These are phyloP conservation scores for Sequoia sempervirens DNA, from an alignment of 75 land plant genomes.

Conservation along the genomic window DNA sequence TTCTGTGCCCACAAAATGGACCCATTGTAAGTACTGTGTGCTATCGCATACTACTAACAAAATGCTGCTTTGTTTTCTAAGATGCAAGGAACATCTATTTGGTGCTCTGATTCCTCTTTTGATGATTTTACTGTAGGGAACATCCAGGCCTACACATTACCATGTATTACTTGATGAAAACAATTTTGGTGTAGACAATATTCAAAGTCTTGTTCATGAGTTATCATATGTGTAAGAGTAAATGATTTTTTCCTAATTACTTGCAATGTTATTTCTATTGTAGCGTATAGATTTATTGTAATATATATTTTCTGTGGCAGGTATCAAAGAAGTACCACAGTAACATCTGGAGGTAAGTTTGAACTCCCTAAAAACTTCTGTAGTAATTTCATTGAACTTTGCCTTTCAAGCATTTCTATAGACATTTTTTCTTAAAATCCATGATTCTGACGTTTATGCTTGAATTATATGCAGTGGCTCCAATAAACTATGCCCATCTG, in stretches of 20 bases:
- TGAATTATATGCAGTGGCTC: conserved; percentile 59
- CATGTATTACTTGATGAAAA: conserved; percentile 64
- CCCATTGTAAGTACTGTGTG: conserved; percentile 50
- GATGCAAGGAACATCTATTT: too few relatives aligned
- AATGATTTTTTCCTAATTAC: background rate
- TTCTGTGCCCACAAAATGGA: conserved; percentile 74
- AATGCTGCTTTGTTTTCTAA: too few relatives aligned
- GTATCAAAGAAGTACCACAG: conserved; percentile 66
- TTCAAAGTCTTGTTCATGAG: conserved; percentile 66
- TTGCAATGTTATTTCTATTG: background rate
- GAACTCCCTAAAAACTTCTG: background rate
- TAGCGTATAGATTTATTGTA: background rate
- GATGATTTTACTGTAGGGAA: conserved; percentile 35
- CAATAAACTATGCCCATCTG: conserved; percentile 79
- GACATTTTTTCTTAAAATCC: background rate
- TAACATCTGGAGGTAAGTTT: conserved; percentile 51
- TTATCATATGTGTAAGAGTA: conserved; percentile 60
- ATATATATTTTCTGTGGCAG: conserved; percentile 20
- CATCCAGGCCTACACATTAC: conserved; percentile 79
- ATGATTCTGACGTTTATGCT: background rate
- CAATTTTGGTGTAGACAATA: conserved; percentile 54
- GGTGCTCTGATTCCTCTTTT: background rate
- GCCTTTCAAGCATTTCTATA: background rate
- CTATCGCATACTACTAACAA: too few relatives aligned
- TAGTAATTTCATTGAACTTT: background rate